Percentiles rank a stretch among this genome's conserved stretches.
phyloP scores from a whole-genome alignment of 1,284 basidiomycete species.

The Cryptococcus neoformans region DNA sequence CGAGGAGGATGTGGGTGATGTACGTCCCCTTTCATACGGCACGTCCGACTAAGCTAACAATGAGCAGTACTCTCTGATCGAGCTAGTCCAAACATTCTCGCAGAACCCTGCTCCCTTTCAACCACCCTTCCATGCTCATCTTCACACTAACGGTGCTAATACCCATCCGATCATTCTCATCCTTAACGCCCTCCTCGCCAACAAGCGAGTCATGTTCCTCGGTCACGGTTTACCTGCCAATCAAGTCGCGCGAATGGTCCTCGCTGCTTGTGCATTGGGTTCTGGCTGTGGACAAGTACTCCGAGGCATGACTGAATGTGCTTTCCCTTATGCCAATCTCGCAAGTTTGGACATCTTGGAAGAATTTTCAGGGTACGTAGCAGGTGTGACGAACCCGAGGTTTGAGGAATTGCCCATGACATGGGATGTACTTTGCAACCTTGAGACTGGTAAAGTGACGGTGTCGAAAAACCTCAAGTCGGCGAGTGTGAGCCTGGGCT shows the following conservation, averaged over 20 bases:
- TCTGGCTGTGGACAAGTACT: constrained; percentile 83
- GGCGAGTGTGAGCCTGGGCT: constrained; percentile 8
- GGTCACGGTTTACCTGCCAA: constrained; percentile 82
- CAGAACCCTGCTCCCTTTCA: constrained; percentile 59
- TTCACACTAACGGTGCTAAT: constrained; percentile 84
- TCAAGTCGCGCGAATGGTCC: constrained; percentile 81
- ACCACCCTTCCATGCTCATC: constrained; percentile 81
- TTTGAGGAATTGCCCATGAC: constrained; percentile 74
- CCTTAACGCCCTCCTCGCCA: constrained; percentile 90
- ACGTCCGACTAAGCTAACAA: background rate
- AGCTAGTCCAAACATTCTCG: constrained; percentile 84
- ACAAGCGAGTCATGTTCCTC: constrained; percentile 90
- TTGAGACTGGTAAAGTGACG: constrained; percentile 77
- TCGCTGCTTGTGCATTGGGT: constrained; percentile 87
- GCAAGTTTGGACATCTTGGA: constrained; percentile 86
- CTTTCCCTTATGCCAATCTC: constrained; percentile 92
- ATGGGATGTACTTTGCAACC: constrained; percentile 92
- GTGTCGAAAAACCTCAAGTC: constrained; percentile 60
- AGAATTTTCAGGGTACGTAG: constrained; percentile 83
- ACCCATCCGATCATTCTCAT: constrained; percentile 93
- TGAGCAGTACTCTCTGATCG: constrained; percentile 84
- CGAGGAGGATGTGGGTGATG: constrained; percentile 92
- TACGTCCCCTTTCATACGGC: constrained; percentile 50
- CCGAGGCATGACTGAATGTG: constrained; percentile 78
- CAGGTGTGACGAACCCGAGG: constrained; percentile 94